phyloP scores from a whole-genome alignment of 257 asterid genomes.

The Solanum pimpinellifolium region DNA sequence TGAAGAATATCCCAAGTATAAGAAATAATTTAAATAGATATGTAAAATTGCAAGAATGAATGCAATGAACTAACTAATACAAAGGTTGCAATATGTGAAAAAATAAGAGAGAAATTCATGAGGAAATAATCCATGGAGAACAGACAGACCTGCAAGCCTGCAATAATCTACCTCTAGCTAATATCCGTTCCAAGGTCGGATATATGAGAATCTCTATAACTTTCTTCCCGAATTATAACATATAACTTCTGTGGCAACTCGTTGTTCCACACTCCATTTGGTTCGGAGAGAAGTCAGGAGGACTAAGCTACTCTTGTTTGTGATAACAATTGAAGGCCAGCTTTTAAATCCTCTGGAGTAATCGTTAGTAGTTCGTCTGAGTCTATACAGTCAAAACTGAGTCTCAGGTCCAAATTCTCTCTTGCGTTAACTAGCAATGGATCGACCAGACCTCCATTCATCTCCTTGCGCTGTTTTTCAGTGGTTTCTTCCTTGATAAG shows the following conservation, averaged over 20 bases:
- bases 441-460: conserved; percentile 84
- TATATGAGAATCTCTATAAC: background rate
- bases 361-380: conserved; percentile 56
- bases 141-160: background rate
- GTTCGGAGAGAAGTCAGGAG: background rate
- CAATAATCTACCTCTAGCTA: background rate
- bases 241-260: background rate
- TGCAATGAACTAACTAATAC: background rate
- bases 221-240: background rate
- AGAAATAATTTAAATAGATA: background rate
- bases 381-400: conserved; percentile 56
- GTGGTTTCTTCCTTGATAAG: conserved; percentile 48
- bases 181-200: background rate
- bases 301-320: conserved; percentile 16
- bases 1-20: background rate
- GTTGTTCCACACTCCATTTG: background rate
- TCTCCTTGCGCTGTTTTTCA: conserved; percentile 68
- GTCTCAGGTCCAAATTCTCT: conserved; percentile 76
- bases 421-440: conserved; percentile 75
- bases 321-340: conserved; percentile 46
- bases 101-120: background rate
- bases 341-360: conserved; percentile 59
- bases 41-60: background rate
- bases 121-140: background rate
- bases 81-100: background rate